Base-by-base conservation (phyloP, 1,139 yeast genomes). In the Candida smagusa region DNA sequence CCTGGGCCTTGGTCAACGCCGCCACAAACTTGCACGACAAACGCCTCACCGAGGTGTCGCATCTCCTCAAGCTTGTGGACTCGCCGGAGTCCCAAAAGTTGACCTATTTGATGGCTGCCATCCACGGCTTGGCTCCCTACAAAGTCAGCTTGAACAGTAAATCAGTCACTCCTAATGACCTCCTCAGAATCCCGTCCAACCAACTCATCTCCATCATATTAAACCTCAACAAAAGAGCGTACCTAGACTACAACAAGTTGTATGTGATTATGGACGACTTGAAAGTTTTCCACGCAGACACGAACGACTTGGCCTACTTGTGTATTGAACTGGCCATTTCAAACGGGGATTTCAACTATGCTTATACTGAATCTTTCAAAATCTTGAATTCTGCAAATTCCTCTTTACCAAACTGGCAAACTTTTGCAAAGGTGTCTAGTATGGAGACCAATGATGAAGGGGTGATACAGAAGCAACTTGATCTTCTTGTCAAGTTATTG, bases 241-340 rank as follows among this genome's bases (percentile, higher is more conserved):
- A 81, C 45, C 53, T 65, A 38, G 72, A 79, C n/a, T 58, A 63
- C 29, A 71, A 65, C 7, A 65, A 64, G 33, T 55, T 82, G 7
- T 64, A 63, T 46, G 55, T 59, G 7, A 58, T 81, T 1, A 45
- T 75, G 23, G 58, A 59, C 34, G 70, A 71, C 34, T 54, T 81
- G 31, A 51, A 59, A 5, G 46, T 50, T 1, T 74, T 66, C 9
- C 51, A 72, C 9, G 30, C 47, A 6, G 29, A 11, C 3, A 16
- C 21, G 12, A 28, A 26, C 7, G 32, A 24, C 5, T 48, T 79
- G 21, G 63, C 71, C 44, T 59, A 76, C 3, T 66, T 75, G 7
- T 79, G 82, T 50, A 72, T 82, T 28, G 85, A 81, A 48, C 71
- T 78, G 38, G 70, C 87, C 0, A 58, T 81, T 22, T 69, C 72